Evolutionary conservation across 176 grass and related monocot genomes (phyloP), one percentile per base, ranked within the genome.

Genomic region (Lolium rigidum): DNA sequence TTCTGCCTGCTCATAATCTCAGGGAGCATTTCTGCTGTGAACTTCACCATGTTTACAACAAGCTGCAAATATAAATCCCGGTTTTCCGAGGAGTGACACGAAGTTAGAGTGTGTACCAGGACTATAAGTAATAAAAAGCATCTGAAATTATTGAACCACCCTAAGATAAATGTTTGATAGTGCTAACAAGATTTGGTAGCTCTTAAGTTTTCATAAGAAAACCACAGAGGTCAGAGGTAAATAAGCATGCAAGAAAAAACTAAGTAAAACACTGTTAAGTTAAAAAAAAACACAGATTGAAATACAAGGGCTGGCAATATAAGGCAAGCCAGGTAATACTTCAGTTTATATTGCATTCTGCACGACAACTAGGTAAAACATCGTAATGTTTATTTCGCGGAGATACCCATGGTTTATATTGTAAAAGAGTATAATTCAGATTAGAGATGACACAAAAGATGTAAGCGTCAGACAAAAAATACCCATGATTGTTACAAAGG

Each of bases 21-120:
- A 9, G 88, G 95, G 47, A 94, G 92, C 86, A 81, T 92, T 82
- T 97, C 95, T 8, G 7, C 44, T 54, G 92, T 97, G 82, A 97
- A 93, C 90, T 94, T 97, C 92, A 97, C 95, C 92, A 94, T 97
- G 70, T 92, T 94, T 90, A 20, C 26, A 79, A 90, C 88, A 90
- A 46, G 6, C 57, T 64, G 44, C 78, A 78, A 68, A 31, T 31
- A 31, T 22, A 21, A 22, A 63, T 83, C 75, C 84, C 65, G 57
- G 13, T 25, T 37, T 66, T 2, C 16, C 28, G 16, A 47, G 18
- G 15, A 39, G 21, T 14, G 28, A 31, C 37, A 10, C 14, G 18
- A 1, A 24, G 38, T 89, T 76, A 85, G 47, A 74, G 54, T 39
- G 4, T 3, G 26, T 44, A 43, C 20, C n/a, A 22, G n/a, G n/a